A percentile compares a stretch with the other conserved stretches of the same genome.
These are phyloP conservation scores for Aspergillus pseudoviridinutans DNA, from an alignment of 2,329 filamentous ascomycete genomes.

Conservation along the genomic window DNA sequence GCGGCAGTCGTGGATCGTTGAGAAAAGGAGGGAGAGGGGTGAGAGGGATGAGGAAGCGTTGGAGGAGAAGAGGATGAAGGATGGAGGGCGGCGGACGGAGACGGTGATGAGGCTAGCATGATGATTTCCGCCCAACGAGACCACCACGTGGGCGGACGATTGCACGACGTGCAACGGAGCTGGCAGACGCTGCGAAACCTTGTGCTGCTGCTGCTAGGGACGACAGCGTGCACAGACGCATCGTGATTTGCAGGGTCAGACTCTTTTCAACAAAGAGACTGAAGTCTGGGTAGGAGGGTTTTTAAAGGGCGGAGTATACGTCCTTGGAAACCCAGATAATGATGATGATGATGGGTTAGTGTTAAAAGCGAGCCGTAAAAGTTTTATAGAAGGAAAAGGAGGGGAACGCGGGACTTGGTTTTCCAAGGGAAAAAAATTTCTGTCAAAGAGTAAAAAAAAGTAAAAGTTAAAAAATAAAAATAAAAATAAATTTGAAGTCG, in stretches of 20 bases:
- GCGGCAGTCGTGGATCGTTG: conserved; percentile 8
- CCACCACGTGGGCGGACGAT: conserved; percentile 37
- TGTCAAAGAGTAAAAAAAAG: too few relatives aligned
- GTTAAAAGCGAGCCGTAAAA: background rate
- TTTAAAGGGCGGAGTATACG: background rate
- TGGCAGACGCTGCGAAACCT: conserved; percentile 28
- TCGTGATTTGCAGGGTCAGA: conserved; percentile 17
- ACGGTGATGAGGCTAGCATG: conserved; percentile 41
- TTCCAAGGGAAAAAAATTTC: background rate
- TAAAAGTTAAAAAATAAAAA: too few relatives aligned
- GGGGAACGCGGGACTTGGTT: background rate
- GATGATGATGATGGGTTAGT: background rate
- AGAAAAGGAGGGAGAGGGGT: conserved; percentile 17
- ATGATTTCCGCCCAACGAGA: conserved; percentile 29
- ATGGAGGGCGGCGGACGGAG: conserved; percentile 37
- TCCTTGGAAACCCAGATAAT: background rate
- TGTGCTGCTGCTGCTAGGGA: conserved; percentile 16
- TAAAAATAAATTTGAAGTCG: background rate
- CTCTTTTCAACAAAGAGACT: conserved; percentile 11
- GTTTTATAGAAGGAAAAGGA: background rate
- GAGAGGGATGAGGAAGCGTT: conserved; percentile 10
- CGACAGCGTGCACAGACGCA: conserved; percentile 27
- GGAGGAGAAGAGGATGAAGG: conserved; percentile 25
- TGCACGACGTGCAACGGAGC: conserved; percentile 27
- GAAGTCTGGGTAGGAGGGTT: background rate